Conservation (phyloP, 768 basidiomycete species). For the Lentinula boryana region DNA sequence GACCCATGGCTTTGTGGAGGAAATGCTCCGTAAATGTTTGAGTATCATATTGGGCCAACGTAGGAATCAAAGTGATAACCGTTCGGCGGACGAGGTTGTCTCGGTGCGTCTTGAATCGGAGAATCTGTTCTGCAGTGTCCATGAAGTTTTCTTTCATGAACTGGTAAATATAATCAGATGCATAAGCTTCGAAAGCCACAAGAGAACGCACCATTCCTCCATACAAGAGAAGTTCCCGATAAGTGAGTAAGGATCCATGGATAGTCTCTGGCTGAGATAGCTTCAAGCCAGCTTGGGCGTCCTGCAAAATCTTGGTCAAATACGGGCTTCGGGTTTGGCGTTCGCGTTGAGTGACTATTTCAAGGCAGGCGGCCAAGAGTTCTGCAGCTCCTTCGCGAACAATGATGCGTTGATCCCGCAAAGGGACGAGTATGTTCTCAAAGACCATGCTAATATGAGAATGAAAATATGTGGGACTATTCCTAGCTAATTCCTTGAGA, state of each 20-base stretch:
- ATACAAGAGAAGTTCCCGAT: slow-evolving; percentile 84
- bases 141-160: slow-evolving; percentile 87
- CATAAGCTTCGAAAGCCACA: background rate
- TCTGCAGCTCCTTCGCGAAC: slow-evolving; percentile 93
- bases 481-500: slow-evolving; percentile 86
- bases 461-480: slow-evolving; percentile 84
- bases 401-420: slow-evolving; percentile 84
- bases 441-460: slow-evolving; percentile 84
- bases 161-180: slow-evolving; percentile 27
- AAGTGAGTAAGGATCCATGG: slow-evolving; percentile 88
- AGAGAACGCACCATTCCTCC: slow-evolving; percentile 77
- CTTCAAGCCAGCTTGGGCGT: slow-evolving; percentile 80
- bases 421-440: slow-evolving; percentile 86
- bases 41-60: slow-evolving; percentile 90
- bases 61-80: slow-evolving; percentile 94
- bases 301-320: slow-evolving; percentile 77
- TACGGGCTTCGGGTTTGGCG: slow-evolving; percentile 60
- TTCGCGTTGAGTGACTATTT: slow-evolving; percentile 76
- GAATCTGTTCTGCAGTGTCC: slow-evolving; percentile 84
- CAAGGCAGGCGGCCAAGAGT: slow-evolving; percentile 86
- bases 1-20: slow-evolving; percentile 90
- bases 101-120: slow-evolving; percentile 82
- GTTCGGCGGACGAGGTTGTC: slow-evolving; percentile 87
- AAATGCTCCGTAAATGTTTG: slow-evolving; percentile 88
- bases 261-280: slow-evolving; percentile 81